Evolutionary conservation across 2,329 filamentous ascomycete species (phyloP).

Genomic region (Zymoseptoria crescenta): DNA sequence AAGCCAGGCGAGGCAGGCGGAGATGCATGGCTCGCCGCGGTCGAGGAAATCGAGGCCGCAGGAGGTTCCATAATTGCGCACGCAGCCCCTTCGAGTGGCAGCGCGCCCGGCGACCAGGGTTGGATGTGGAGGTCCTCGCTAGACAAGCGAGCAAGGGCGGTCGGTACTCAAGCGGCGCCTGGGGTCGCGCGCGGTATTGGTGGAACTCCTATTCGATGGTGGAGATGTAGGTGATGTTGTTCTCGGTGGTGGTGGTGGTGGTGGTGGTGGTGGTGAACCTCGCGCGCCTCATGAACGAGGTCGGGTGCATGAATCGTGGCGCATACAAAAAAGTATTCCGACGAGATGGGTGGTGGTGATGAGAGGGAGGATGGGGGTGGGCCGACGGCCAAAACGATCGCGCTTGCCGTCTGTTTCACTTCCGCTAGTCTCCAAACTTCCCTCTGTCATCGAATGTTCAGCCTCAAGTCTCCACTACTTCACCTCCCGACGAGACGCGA

Average conservation of each 20-base stretch:
- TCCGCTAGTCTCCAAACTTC: neutral
- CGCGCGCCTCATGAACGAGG: neutral
- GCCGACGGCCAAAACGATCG: neutral
- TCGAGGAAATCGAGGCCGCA: no score
- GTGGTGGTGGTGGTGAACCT: neutral
- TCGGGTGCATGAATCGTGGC: neutral
- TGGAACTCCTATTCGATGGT: neutral
- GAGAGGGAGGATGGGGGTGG: neutral
- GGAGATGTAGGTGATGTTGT: neutral
- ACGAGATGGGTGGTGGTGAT: neutral
- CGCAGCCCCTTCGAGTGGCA: neutral
- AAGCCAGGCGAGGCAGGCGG: neutral
- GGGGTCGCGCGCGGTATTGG: neutral
- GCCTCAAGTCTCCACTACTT: neutral
- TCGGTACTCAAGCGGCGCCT: neutral
- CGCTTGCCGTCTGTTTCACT: no score
- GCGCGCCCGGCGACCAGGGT: neutral
- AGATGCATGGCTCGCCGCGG: neutral
- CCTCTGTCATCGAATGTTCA: neutral
- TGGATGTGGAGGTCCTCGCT: neutral
- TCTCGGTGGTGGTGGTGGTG: no score
- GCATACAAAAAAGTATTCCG: neutral
- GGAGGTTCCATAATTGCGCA: neutral
- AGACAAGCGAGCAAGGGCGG: neutral
- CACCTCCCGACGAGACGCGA: no score